Evolutionary conservation across 2,329 filamentous ascomycete species (phyloP), one percentile per base, ranked within the genome.

Genomic region (Diaporthe australafricana): DNA sequence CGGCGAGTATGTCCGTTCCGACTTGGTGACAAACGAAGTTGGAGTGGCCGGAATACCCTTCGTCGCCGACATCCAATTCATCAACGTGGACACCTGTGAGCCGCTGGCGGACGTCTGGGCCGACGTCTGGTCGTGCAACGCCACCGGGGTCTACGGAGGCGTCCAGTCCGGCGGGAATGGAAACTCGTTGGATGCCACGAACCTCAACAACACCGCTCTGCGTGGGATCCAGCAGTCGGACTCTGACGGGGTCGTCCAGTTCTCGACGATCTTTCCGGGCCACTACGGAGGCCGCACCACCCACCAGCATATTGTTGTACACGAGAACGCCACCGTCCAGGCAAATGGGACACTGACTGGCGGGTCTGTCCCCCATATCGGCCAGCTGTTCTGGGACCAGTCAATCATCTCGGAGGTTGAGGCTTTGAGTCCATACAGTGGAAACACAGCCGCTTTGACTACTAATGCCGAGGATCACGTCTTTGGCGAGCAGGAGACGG

Each of bases 371-470:
- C 85, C 87, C 5, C 88, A 91, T 79, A 84, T 91, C 52, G 89
- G 89, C 20, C 89, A 92, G 79, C 78, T 90, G 53, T 91, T 89
- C 82, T 89, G 89, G 76, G 88, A 91, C 78, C 86, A 90, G 76
- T 82, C 84, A 74, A 84, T 91, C 32, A 84, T 88, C 73, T 75
- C 78, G 17, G 74, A 81, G 27, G 85, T 90, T 71, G 86, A 89
- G 74, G 77, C 77, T n/a, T 82, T 81, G 3, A 74, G 76, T 0
- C 88, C 89, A 1, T 87, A 88, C 79, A 77, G 68, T 14, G 77
- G 76, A 65, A 87, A 87, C 77, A 80, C 76, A 3, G 63, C 53
- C 30, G 12, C 73, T 0, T 53, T 84, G 27, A 89, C 84, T 3
- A 79, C 78, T 69, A 91, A 91, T 76, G 79, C 79, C 7, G 81